Base-by-base conservation (phyloP, 306 rosid genomes). In the Arachis stenosperma region DNA sequence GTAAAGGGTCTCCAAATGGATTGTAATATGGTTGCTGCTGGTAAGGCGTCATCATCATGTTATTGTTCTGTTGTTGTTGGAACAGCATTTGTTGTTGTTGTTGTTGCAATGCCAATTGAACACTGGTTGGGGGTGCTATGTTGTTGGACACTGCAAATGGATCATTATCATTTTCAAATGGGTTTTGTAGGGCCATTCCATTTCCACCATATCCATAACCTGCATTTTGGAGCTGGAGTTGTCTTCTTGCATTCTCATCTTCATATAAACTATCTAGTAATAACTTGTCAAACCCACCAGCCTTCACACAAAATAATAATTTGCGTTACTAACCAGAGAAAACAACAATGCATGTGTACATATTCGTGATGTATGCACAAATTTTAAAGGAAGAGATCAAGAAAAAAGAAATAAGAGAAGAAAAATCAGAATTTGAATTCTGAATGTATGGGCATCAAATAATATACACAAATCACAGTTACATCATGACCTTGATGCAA, bases 261-360 rank as follows among this genome's bases (percentile, higher is more conserved):
- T 94, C 99, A 40, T 94, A 94, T 76, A 91, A 74, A 81, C 99
- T 94, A 61, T 94, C 91, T 1, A 94, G 91, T 70, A 94, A 83
- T 72, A 94, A 76, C 68, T 84, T 89, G 89, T 94, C 89, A 70
- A 94, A 94, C 6, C 99, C 99, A 36, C 99, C 99, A 6, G 86
- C 99, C 99, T 94, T 75, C 22, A 12, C 72, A 59, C 62, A 90
- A 51, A 67, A 14, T 59, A 39, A 46, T 14, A 2, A 33, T 33
- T 33, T 33, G 37, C 2, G 37, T 33, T 33, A 33, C 4, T 33
- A 33, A 9, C 5, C 6, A 67, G 22, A 56, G 1, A 43, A 37
- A 11, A 86, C 74, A 37, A n/a, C 1, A 11, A 22, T 37, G 30
- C 41, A 22, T 22, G 27, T 22, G 27, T 22, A 22, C 27, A 22